phyloP scores from a whole-genome alignment of 352 stramenopile genomes.

The Phytopythium litorale region DNA sequence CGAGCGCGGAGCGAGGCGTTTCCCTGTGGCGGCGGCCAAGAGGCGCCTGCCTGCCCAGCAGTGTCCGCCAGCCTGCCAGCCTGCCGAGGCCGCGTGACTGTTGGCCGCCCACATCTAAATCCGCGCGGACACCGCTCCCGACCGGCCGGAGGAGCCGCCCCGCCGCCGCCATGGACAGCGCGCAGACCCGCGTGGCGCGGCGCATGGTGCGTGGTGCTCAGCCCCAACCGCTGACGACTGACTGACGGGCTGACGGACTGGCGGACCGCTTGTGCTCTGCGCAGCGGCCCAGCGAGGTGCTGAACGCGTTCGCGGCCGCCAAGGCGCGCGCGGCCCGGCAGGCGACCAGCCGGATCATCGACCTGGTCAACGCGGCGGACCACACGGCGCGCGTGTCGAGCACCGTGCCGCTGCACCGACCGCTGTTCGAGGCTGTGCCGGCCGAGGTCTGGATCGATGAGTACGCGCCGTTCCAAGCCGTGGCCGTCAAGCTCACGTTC shows the following conservation, averaged over 20 bases:
- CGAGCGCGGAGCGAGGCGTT: background rate
- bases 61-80: too few relatives aligned
- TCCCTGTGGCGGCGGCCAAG: background rate
- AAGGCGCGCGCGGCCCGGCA: conserved; percentile 43
- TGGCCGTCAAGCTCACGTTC: conserved; percentile 85
- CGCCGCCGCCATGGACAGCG: background rate
- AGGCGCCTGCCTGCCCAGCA: background rate
- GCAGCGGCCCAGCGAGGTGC: conserved; percentile 70
- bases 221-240: background rate
- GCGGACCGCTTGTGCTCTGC: background rate
- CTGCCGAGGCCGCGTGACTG: background rate
- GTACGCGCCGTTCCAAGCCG: conserved; percentile 87
- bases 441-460: conserved; percentile 89
- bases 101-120: background rate
- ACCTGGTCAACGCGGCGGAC: conserved; percentile 71
- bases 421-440: conserved; percentile 85
- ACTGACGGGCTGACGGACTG: background rate
- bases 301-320: conserved; percentile 48
- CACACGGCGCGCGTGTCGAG: conserved; percentile 59
- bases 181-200: background rate
- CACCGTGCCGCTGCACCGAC: conserved; percentile 75
- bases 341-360: conserved; percentile 38
- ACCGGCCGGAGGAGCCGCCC: background rate
- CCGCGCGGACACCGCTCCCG: background rate
- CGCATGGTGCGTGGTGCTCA: conserved; percentile 1